Base-by-base conservation (phyloP, 805 yeast species). In the Schwanniomyces pseudopolymorphus region DNA sequence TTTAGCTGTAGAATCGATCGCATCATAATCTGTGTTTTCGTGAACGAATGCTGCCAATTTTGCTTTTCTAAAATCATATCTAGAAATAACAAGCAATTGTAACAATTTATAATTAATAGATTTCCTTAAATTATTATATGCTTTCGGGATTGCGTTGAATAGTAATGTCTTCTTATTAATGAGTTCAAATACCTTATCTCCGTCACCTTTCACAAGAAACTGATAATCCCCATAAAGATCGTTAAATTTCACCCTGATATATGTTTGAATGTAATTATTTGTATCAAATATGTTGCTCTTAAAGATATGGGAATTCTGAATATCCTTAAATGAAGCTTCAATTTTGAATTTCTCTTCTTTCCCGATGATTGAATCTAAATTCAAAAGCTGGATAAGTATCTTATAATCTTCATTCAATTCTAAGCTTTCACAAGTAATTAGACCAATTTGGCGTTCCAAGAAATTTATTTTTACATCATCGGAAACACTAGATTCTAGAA, bases 151-250 rank as follows among this genome's bases (percentile, higher is more conserved):
- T 28, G 45, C 43, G 24, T 58, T 63, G 7, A 57, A 41, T 6
- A 59, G 44, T 20, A 62, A 51, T 24, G 69, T 51, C 47, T 72
- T 67, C 47, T 64, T 66, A 43, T 66, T 63, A n/a, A 67, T 56
- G 47, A 67, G 55, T 14, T 66, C 70, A 21, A 62, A 50, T 9
- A 59, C 43, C 27, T 58, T 53, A 17, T 50, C 44, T 14, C 46
- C 48, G 8, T 47, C 46, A 4, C 36, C 33, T 13, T 49, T 54
- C 10, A 54, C 47, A 9, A 70, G 48, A 40, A 54, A 58, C 47
- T 61, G 66, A 46, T 58, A 65, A 50, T 72, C 76, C 7, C 67
- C 59, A 27, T 50, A 43, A 24, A 71, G 49, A 50, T 72, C 77
- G 24, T 58, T 54, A 43, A 61, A 63, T 50, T 61, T 67, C 42